These are phyloP conservation scores for Amanita polypyramis DNA, from an alignment of 768 basidiomycete genomes.

Conservation along the genomic window DNA sequence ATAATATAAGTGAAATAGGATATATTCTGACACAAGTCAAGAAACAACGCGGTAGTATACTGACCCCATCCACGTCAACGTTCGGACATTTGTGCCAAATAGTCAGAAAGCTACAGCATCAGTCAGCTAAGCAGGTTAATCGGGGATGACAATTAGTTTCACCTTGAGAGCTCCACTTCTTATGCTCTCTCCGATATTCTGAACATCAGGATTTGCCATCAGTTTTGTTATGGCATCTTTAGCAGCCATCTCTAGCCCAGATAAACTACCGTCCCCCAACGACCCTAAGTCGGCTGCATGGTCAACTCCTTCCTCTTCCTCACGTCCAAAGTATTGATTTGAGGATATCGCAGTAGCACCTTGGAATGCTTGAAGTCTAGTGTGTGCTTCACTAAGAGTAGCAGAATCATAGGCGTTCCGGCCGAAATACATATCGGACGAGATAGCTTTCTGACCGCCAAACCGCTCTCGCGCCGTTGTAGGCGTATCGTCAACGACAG, in stretches of 20 bases:
- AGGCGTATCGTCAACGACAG: conserved; percentile 45
- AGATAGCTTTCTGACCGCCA: conserved; percentile 88
- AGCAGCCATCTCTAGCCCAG: conserved; percentile 51
- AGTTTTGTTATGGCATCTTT: conserved; percentile 67
- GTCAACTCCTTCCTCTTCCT: conserved; percentile 57
- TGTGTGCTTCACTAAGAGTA: conserved; percentile 64
- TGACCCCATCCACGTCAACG: conserved; percentile 13
- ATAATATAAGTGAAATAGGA: not conserved
- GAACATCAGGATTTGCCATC: conserved; percentile 79
- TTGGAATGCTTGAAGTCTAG: conserved; percentile 74
- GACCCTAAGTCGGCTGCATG: conserved; percentile 24
- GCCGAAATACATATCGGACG: conserved; percentile 96
- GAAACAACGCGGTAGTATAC: not conserved
- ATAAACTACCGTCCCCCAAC: conserved; percentile 47
- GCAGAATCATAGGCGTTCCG: conserved; percentile 77
- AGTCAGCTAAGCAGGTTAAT: conserved; percentile 7
- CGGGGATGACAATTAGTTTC: not conserved
- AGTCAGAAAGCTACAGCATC: conserved; percentile 42
- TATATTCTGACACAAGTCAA: not conserved
- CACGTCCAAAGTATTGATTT: conserved; percentile 91
- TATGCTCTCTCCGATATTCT: conserved; percentile 73
- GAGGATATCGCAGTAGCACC: conserved; percentile 93
- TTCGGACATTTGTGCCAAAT: conserved; percentile 60
- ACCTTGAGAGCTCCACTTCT: conserved; percentile 79
- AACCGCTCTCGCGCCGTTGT: conserved; percentile 87